These are phyloP conservation scores for Akanthomyces dipterigenus DNA, from an alignment of 2,329 filamentous ascomycete species.

Conservation along the genomic window DNA sequence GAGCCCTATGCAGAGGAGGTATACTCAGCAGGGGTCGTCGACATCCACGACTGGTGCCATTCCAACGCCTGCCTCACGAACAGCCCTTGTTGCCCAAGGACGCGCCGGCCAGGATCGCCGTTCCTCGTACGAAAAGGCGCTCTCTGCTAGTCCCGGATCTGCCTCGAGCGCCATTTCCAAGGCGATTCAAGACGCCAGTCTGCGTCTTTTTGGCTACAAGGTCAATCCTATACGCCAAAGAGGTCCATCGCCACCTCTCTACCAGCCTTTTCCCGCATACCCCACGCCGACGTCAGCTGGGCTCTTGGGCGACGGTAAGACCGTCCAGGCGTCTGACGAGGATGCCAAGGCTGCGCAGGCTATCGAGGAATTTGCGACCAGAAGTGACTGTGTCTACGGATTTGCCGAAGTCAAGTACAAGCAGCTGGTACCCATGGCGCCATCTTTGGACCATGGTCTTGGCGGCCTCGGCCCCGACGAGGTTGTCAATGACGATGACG, in stretches of 20 bases:
- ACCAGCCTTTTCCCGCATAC: constrained; percentile 79
- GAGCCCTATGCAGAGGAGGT: constrained; percentile 62
- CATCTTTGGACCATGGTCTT: constrained; percentile 66
- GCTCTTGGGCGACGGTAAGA: constrained; percentile 59
- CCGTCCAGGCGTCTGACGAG: constrained; percentile 59
- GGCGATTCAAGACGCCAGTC: constrained; percentile 86
- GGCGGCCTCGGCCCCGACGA: constrained; percentile 54
- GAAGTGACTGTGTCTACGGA: constrained; percentile 93
- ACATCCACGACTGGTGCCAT: constrained; percentile 64
- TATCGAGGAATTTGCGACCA: constrained; percentile 86
- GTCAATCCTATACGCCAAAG: constrained; percentile 59
- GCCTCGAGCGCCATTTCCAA: constrained; percentile 90
- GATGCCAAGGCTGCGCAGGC: constrained; percentile 70
- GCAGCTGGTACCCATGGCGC: constrained; percentile 84
- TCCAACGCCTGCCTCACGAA: constrained; percentile 59
- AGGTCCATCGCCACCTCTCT: constrained; percentile 66
- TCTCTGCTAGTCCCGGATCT: constrained; percentile 64
- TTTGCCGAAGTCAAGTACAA: constrained; percentile 99
- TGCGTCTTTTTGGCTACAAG: constrained; percentile 64
- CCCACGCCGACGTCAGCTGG: constrained; percentile 58
- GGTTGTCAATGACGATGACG: constrained; percentile 55
- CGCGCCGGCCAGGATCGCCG: constrained; percentile 66
- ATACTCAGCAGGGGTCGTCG: constrained; percentile 69
- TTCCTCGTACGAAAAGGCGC: constrained; percentile 68
- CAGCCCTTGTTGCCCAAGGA: constrained; percentile 66